These are phyloP conservation scores for Zopfia rhizophila DNA, from an alignment of 2,329 filamentous ascomycete species.

Conservation along the genomic window DNA sequence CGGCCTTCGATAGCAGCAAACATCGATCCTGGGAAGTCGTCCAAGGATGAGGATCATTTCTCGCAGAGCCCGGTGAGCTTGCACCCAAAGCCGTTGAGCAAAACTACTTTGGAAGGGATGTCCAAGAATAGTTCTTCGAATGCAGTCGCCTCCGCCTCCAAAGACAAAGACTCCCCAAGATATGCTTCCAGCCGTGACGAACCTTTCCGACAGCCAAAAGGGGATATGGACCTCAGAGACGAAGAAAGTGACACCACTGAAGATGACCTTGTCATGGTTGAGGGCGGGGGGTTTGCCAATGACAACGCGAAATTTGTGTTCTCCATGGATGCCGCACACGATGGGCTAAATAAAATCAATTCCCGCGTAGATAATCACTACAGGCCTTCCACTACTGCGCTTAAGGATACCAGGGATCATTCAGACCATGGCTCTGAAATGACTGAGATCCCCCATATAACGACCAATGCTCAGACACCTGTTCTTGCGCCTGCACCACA, in stretches of 20 bases:
- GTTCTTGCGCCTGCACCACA: conserved; percentile 41
- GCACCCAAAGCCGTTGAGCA: conserved; percentile 33
- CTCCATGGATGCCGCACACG: conserved; percentile 32
- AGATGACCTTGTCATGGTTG: conserved; percentile 40
- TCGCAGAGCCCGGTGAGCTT: conserved; percentile 39
- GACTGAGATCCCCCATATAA: conserved; percentile 31
- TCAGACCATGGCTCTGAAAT: conserved; percentile 37
- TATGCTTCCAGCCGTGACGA: conserved; percentile 33
- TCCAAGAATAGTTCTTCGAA: conserved; percentile 26
- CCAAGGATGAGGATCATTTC: conserved; percentile 39
- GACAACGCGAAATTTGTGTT: conserved; percentile 35
- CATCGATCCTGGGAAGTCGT: conserved; percentile 29
- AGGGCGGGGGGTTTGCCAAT: conserved; percentile 32
- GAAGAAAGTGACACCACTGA: conserved; percentile 46
- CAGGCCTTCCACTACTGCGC: conserved; percentile 30
- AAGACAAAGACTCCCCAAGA: conserved; percentile 28
- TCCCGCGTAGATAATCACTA: conserved; percentile 38
- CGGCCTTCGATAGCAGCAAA: conserved; percentile 37
- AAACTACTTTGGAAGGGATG: conserved; percentile 26
- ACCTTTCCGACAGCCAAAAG: conserved; percentile 29
- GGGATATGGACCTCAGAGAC: conserved; percentile 35
- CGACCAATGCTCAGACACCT: conserved; percentile 34
- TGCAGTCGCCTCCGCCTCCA: conserved; percentile 22
- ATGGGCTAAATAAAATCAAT: conserved; percentile 31
- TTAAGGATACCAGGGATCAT: conserved; percentile 31